These are phyloP conservation scores for Starmerella etchellsii DNA, from an alignment of 805 yeast genomes.

Conservation along the genomic window DNA sequence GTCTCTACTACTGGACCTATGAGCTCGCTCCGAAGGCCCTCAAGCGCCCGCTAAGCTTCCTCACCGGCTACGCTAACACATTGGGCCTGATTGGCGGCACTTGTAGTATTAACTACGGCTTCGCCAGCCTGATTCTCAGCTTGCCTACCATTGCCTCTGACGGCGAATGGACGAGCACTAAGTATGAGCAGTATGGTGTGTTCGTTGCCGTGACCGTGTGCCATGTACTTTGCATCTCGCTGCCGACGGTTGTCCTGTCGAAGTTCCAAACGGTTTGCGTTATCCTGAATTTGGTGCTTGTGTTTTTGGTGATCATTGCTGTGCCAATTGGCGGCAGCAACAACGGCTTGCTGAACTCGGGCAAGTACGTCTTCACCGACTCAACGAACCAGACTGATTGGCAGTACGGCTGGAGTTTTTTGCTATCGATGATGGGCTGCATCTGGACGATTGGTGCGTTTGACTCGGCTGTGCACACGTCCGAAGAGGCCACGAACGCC, in stretches of 20 bases:
- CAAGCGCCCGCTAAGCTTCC: conserved; percentile 43
- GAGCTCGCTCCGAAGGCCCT: conserved; percentile 46
- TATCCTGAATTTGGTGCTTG: conserved; percentile 38
- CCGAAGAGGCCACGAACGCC: conserved; percentile 57
- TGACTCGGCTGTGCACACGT: conserved; percentile 59
- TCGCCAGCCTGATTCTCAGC: conserved; percentile 30
- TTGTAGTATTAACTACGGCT: conserved; percentile 59
- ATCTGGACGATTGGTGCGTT: conserved; percentile 68
- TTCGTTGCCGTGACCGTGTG: conserved; percentile 48
- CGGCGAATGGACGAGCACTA: conserved; percentile 43
- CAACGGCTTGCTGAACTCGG: conserved; percentile 33
- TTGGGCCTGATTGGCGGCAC: conserved; percentile 54
- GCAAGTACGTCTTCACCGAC: conserved; percentile 42
- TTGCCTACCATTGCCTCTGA: conserved; percentile 22
- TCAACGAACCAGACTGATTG: conserved; percentile 41
- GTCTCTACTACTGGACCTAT: conserved; percentile 56
- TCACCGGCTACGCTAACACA: conserved; percentile 57
- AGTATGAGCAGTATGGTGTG: conserved; percentile 47
- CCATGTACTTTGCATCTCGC: conserved; percentile 42
- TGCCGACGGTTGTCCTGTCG: conserved; percentile 46
- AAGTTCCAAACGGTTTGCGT: conserved; percentile 49
- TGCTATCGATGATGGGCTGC: conserved; percentile 47
- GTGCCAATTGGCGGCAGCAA: conserved; percentile 41
- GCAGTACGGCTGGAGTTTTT: conserved; percentile 47
- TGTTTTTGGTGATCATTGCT: conserved; percentile 47